Evolutionary conservation across 2,329 filamentous ascomycete genomes (phyloP), one percentile per base, ranked within the genome.

Genomic region (Aspergillus jensenii): DNA sequence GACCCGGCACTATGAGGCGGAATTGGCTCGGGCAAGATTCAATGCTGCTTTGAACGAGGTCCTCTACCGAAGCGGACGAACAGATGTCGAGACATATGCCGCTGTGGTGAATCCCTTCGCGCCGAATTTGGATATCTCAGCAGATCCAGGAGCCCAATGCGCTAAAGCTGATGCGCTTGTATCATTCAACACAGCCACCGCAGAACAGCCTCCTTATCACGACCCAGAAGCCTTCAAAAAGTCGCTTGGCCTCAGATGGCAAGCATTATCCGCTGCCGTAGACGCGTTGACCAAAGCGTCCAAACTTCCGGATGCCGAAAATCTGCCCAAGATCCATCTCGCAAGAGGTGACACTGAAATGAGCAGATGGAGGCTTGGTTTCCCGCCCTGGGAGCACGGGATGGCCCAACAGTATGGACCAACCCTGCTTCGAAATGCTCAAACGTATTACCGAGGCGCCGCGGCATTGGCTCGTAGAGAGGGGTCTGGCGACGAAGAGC

Each of bases 391-490:
- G 65, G 71, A 74, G 23, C 75, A 80, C 50, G 65, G 71, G 4
- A 64, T 77, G 48, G 77, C 80, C 4, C 67, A 72, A 25, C 76
- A 77, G 48, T 81, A 82, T 64, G 74, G 71, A 4, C 63, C 71
- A 6, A 81, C 77, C 3, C 70, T 86, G 12, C 67, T 84, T 39
- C 79, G 78, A 55, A 87, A 87, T 62, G 82, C 84, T 1, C 79
- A 81, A 60, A 83, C 80, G 5, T 86, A 83, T 65, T 87, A 84
- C 64, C 78, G 81, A 19, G 83, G 84, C 40, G 83, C 82, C 12
- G 74, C 74, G 39, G 74, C 73, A 37, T 61, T 77, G 7, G 75
- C 75, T 4, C 68, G 67, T 31, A 69, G 74, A 52, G 74, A 76
- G 40, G 79, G 78, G 14, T 74, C 76, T 7, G 59, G 49, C 3